Percentiles rank a stretch among this genome's conserved stretches.
These are phyloP conservation scores for Canavalia gladiata DNA, from an alignment of 306 rosid species.

Conservation along the genomic window DNA sequence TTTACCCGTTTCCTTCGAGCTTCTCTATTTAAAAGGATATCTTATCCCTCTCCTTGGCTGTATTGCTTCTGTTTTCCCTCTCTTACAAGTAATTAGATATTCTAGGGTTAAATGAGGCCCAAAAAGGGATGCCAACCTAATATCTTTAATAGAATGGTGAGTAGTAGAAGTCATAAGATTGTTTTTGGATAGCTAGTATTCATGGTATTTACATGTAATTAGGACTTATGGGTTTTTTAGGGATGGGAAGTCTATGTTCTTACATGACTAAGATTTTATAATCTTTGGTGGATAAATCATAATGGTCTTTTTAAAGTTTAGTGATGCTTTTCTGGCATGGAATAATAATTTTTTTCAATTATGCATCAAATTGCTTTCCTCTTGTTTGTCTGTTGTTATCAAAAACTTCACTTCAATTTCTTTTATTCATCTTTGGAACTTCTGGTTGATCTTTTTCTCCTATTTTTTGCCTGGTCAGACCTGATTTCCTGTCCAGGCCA, in stretches of 20 bases:
- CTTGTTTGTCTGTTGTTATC: slow-evolving; percentile 17
- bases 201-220: slow-evolving; percentile 16
- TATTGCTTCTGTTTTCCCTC: neutral
- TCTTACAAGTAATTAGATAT: neutral
- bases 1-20: neutral
- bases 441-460: neutral
- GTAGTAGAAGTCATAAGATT: neutral
- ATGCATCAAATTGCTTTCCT: slow-evolving; percentile 25
- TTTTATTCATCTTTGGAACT: neutral
- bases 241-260: slow-evolving; percentile 5
- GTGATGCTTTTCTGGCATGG: neutral
- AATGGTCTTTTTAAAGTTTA: neutral
- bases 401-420: neutral
- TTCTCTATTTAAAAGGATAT: neutral
- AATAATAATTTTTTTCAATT: neutral
- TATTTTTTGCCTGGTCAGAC: neutral
- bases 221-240: neutral
- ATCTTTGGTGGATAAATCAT: neutral
- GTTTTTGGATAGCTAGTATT: slow-evolving; percentile 19
- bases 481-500: slow-evolving; percentile 1
- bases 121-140: neutral
- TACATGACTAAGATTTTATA: slow-evolving; percentile 15
- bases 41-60: slow-evolving; percentile 7
- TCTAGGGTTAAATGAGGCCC: neutral
- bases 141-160: neutral